Evolutionary conservation across 441 rosid species (phyloP).

Genomic region (Corymbia calophylla): DNA sequence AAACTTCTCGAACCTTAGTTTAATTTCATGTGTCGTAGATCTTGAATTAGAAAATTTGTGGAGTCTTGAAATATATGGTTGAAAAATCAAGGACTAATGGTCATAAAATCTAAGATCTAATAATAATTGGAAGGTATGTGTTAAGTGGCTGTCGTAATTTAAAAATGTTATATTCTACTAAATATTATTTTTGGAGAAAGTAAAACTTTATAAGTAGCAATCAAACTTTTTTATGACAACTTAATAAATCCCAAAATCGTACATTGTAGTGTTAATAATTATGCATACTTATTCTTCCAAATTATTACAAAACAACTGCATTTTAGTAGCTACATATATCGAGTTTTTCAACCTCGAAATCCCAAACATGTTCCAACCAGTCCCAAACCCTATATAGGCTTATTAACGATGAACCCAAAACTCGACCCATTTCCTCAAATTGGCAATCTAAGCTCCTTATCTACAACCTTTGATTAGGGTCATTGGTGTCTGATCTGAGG

Average conservation of each 20-base stretch:
- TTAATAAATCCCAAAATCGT: neutral
- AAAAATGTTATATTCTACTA: neutral
- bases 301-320: neutral
- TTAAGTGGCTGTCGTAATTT: neutral
- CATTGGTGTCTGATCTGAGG: neutral
- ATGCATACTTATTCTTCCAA: neutral
- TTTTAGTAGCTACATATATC: neutral
- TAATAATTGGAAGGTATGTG: neutral
- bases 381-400: no score
- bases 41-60: fast-evolving
- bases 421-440: no score
- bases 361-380: no score
- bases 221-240: neutral
- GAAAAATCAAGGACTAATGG: neutral
- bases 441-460: no score
- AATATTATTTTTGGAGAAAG: neutral
- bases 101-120: neutral
- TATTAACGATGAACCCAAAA: no score
- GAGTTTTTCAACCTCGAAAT: neutral
- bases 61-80: neutral
- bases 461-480: neutral
- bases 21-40: fast-evolving
- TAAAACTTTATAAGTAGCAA: neutral
- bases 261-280: neutral
- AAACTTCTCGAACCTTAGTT: neutral